Evolutionary conservation across 352 stramenopile genomes (phyloP), one percentile per base, ranked within the genome.

Genomic region (Phytophthora hibernalis): DNA sequence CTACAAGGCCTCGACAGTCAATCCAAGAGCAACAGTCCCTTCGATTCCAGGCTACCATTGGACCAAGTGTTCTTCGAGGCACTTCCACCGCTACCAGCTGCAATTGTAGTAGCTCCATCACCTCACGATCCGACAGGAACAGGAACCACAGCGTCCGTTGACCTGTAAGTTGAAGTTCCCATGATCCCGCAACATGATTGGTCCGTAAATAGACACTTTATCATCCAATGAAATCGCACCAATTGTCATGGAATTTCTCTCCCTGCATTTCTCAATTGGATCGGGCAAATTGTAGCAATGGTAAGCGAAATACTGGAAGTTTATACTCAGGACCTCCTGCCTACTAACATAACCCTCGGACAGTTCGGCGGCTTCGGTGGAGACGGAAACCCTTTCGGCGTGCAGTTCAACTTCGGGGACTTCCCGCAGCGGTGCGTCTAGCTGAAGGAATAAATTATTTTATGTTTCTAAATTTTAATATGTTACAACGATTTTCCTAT

Each of bases 361-460:
- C 35, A 93, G 85, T 93, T 95, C 38, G 85, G 80, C 40, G 81
- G 77, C 49, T 91, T 92, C 44, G 70, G 82, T 15, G 79, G 80
- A 74, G 83, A 92, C 63, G 82, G 70, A 22, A 95, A 95, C 69
- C 87, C 87, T 5, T 95, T 95, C 51, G 80, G 79, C 15, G 79
- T 92, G 55, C 90, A 95, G 68, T 93, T 93, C 64, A 88, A 85
- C 66, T 80, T 92, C 38, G 83, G 82, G 43, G 71, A 90, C 72
- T 92, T 92, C 45, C 85, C 87, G 20, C 72, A 89, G 47, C 76
- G 83, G 85, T 95, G 54, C 43, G 63, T 60, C 3, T 21, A 1
- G 22, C 38, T 18, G 16, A 42, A n/a, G 35, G 6, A 26, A 11
- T 13, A 4, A 48, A 48, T 47, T 47, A 20, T 18, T 6, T 47